Base-by-base conservation (phyloP, 108 stramenopile genomes). In the Nitzschia sp. region DNA sequence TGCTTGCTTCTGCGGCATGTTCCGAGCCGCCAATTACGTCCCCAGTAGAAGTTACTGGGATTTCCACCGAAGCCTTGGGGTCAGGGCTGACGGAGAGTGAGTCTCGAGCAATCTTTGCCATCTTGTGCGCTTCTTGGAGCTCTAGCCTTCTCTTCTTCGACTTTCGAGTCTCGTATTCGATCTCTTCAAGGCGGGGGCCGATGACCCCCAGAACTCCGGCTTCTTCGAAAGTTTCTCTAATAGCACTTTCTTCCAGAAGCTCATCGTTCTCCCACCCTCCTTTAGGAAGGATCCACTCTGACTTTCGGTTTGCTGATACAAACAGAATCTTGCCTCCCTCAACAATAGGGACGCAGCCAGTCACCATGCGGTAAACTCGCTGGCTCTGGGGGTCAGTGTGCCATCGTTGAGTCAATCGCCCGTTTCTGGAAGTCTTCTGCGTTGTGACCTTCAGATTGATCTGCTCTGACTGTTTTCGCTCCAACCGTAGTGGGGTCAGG, bases 211-310 rank as follows among this genome's bases (percentile, higher is more conserved):
- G 46, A 13, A 97, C 79, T 28, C 97, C 97, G 0, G 83, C 93
- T 59, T 97, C 97, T 59, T 97, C 97, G 71, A 80, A 97, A 19
- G 92, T 87, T 70, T 97, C 97, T 2, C 97, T 75, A 27, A 85
- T 77, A 18, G 94, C 97, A 60, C 90, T 87, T 68, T 96, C 92
- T 74, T 88, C 87, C 65, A 85, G 77, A 0, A 85, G 85, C 67
- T 97, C 97, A 62, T 97, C 97, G 26, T 64, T 66, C 67, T 97
- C 97, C 97, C 97, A 97, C 1, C 95, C 97, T 38, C 97, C 97
- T 70, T 97, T 97, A 25, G 97, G 97, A 27, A 97, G 76, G 46
- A 96, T 95, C 97, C 97, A 97, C 59, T 93, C 94, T 9, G 75
- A 63, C 66, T 93, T 94, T 54, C 87, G 74, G 42, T 77, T 78